Conservation (phyloP, 148 eudicot genomes). For the Oxyria digyna region DNA sequence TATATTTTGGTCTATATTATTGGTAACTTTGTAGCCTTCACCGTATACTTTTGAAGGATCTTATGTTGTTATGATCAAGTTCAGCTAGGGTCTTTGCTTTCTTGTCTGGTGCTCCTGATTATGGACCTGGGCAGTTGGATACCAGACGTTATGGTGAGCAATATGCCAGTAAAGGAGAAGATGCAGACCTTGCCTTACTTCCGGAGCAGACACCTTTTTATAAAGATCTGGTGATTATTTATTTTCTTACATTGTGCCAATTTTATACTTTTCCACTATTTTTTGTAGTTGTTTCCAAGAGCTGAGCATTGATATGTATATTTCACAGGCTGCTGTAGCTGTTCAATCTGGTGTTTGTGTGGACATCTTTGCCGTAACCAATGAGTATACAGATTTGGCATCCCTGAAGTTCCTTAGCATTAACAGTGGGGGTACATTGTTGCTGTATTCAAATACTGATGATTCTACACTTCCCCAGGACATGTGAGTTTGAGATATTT, state of each 20-base stretch:
- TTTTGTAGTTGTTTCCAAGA: not conserved
- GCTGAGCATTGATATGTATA: conserved; percentile 29
- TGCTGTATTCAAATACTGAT: conserved; percentile 76
- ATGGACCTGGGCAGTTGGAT: conserved; percentile 90
- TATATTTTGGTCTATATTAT: not conserved
- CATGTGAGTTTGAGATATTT: conserved; percentile 56
- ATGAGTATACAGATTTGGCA: conserved; percentile 96
- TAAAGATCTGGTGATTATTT: conserved; percentile 64
- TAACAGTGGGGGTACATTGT: conserved; percentile 92
- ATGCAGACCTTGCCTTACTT: conserved; percentile 94
- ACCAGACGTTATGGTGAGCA: conserved; percentile 96
- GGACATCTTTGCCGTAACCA: conserved; percentile 92
- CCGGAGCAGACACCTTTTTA: conserved; percentile 98
- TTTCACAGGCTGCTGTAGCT: conserved; percentile 96
- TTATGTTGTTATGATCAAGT: conserved; percentile 7
- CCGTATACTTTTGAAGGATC: conserved; percentile 3
- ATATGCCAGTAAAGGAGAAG: conserved; percentile 98
- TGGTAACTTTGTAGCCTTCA: not conserved
- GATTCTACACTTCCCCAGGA: conserved; percentile 99
- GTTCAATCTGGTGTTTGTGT: conserved; percentile 99
- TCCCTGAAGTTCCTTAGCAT: conserved; percentile 88
- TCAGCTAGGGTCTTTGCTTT: conserved; percentile 95
- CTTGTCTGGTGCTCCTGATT: conserved; percentile 96
- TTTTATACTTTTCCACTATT: not conserved
- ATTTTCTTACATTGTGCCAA: conserved; percentile 9